Conservation (phyloP, 805 yeast species). For the Starmera pachycereana region DNA sequence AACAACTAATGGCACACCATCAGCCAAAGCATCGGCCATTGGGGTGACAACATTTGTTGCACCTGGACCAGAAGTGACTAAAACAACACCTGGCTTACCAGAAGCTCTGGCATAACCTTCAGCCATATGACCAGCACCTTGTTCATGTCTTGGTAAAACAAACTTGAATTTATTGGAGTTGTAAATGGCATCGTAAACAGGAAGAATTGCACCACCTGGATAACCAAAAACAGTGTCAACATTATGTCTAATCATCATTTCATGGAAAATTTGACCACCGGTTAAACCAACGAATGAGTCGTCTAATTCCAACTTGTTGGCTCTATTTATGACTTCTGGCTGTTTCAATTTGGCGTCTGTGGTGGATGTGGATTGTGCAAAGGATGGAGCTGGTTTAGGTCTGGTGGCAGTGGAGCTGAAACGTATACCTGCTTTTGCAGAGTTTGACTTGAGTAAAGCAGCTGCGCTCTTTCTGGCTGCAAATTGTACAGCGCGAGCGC, state of each 20-base stretch:
- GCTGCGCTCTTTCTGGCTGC: constrained; percentile 1
- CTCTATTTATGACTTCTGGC: constrained; percentile 2
- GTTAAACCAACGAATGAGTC: constrained; percentile 89
- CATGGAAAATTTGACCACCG: constrained; percentile 98
- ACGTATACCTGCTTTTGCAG: constrained; percentile 1
- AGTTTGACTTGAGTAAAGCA: neutral
- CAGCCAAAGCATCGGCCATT: constrained; percentile 94
- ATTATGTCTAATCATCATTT: constrained; percentile 94
- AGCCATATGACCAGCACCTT: constrained; percentile 99
- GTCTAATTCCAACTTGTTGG: constrained; percentile 36
- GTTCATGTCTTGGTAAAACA: constrained; percentile 93
- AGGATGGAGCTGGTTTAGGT: constrained; percentile 19
- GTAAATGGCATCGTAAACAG: constrained; percentile 95
- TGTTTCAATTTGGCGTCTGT: constrained; percentile 1
- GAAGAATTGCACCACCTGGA: constrained; percentile 98
- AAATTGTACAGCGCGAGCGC: constrained; percentile 9
- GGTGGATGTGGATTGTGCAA: constrained; percentile 10
- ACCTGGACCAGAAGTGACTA: constrained; percentile 99
- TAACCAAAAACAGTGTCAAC: constrained; percentile 96
- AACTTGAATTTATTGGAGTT: constrained; percentile 83
- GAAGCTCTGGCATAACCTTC: constrained; percentile 95
- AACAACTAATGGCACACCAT: constrained; percentile 94
- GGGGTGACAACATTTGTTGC: constrained; percentile 99
- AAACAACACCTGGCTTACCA: constrained; percentile 95
- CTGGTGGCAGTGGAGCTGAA: constrained; percentile 9